Base-by-base conservation (phyloP, 805 yeast genomes). In the Candida nonsorbophila region DNA sequence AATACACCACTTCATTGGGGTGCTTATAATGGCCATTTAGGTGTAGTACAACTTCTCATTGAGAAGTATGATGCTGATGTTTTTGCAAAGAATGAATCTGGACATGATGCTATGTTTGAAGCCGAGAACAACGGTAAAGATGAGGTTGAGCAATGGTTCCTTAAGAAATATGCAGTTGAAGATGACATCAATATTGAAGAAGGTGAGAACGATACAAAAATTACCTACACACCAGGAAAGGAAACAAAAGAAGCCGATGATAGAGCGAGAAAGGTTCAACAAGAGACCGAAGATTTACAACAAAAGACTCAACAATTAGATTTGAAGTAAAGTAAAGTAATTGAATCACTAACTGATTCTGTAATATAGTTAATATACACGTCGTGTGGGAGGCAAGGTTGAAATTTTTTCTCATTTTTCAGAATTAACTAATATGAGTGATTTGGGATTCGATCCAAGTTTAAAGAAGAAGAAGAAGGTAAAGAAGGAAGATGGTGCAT, bases 1-100 rank as follows among this genome's bases (percentile, higher is more conserved):
- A 92, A 92, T 53, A 88, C 98, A 0, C 83, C 97, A 1, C 66
- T 92, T 40, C 97, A 92, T 53, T 92, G 99, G 99, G 97, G 97
- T 1, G 72, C 94, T 1, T 72, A 77, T 41, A 87, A 84, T 46
- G 97, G 97, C 1, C 87, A 87, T 45, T 54, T 85, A 33, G 78
- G 72, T 3, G 62, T 80, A 6, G 90, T 85, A 13, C 58, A 81
- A 51, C 45, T 74, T 8, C 61, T 92, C 24, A 79, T 90, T 53
- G 90, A 83, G 13, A 69, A 74, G 33, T 83, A 74, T 42, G 70
- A 72, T 4, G 94, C 87, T 1, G 95, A 90, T 52, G 88, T 94
- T 6, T 83, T 84, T 45, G 47, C 73, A 20, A 82, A 79, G 55
- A 92, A 92, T 58, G 48, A 60, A 7, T 73, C 79, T 28, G 83